Evolutionary conservation across 1,284 basidiomycete genomes (phyloP), one percentile per base, ranked within the genome.

Genomic region (Peniophora sp.): DNA sequence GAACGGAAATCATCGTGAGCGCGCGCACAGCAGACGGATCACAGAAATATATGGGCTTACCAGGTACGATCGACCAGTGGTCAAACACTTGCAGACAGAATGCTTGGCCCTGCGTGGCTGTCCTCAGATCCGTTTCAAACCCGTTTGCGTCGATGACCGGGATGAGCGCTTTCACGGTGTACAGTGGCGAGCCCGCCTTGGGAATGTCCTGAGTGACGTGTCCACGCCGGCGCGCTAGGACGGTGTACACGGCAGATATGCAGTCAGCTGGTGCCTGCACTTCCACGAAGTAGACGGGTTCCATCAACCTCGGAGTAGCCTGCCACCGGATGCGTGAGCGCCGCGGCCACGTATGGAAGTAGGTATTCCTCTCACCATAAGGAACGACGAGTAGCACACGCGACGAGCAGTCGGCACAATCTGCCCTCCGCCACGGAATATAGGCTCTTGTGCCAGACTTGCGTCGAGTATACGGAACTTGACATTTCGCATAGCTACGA

Each of bases 91-190:
- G 95, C 58, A 96, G 73, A 60, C 91, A 95, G 73, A 99, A 98
- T 14, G 97, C 97, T 68, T 97, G 94, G 20, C 97, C 97, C 67
- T 97, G 90, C 22, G 97, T 99, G 47, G 95, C 92, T 37, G 95
- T 98, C 59, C 97, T 75, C 63, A 99, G 70, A 72, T 99, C 97
- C 5, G 95, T 97, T 73, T 99, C 97, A 68, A 99, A 99, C 0
- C 97, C 97, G 63, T 97, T 98, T 34, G 97, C 92, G 63, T 99
- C 97, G 57, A 99, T 93, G 37, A 97, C 97, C 5, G 97, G 97
- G 53, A 99, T 94, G 51, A 96, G 81, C 1, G 97, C 97, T 68
- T 97, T 95, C 55, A 99, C 92, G 0, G 96, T 99, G 71, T 95
- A 97, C 52, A 99, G 68, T 22, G 97, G 96, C 17, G 94, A 97